phyloP scores from a whole-genome alignment of 2,329 filamentous ascomycete genomes.

The Aspergillus felis region DNA sequence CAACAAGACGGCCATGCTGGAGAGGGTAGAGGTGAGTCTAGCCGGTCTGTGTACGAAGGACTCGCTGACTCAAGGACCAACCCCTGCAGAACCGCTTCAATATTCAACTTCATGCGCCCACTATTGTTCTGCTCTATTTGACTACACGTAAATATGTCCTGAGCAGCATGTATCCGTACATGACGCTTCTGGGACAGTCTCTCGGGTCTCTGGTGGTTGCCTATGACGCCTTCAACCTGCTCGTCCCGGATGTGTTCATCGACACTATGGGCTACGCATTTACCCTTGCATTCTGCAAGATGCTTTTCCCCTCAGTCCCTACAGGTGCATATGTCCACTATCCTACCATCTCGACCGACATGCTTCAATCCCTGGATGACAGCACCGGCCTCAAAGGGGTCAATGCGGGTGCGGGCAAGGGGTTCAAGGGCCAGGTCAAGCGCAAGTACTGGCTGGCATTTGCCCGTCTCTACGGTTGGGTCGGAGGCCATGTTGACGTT shows the following conservation, averaged over 20 bases:
- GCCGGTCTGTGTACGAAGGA: not conserved
- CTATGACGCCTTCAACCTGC: slow-evolving; percentile 86
- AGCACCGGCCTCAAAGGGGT: slow-evolving; percentile 63
- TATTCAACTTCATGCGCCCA: slow-evolving; percentile 79
- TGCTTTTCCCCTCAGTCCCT: slow-evolving; percentile 74
- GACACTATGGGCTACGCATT: slow-evolving; percentile 99
- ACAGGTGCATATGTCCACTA: slow-evolving; percentile 97
- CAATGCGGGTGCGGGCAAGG: slow-evolving; percentile 77
- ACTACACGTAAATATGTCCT: slow-evolving; percentile 83
- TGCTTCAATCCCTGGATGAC: slow-evolving; percentile 79
- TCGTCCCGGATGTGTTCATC: slow-evolving; percentile 89
- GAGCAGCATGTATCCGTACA: slow-evolving; percentile 80
- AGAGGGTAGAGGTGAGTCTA: slow-evolving; percentile 63
- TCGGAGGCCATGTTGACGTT: slow-evolving; percentile 79
- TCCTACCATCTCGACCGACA: slow-evolving; percentile 96
- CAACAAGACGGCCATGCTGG: slow-evolving; percentile 73
- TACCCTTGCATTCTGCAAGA: slow-evolving; percentile 73
- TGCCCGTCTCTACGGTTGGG: slow-evolving; percentile 73
- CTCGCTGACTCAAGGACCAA: slow-evolving; percentile 1
- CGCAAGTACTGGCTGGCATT: slow-evolving; percentile 83
- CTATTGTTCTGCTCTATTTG: slow-evolving; percentile 84
- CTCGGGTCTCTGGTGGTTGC: slow-evolving; percentile 82
- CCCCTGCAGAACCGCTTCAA: slow-evolving; percentile 74
- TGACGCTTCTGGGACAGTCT: slow-evolving; percentile 92
- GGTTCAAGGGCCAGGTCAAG: slow-evolving; percentile 68